Evolutionary conservation across 225 moss, liverwort and hornwort genomes (phyloP).

Genomic region (Bryum argenteum): DNA sequence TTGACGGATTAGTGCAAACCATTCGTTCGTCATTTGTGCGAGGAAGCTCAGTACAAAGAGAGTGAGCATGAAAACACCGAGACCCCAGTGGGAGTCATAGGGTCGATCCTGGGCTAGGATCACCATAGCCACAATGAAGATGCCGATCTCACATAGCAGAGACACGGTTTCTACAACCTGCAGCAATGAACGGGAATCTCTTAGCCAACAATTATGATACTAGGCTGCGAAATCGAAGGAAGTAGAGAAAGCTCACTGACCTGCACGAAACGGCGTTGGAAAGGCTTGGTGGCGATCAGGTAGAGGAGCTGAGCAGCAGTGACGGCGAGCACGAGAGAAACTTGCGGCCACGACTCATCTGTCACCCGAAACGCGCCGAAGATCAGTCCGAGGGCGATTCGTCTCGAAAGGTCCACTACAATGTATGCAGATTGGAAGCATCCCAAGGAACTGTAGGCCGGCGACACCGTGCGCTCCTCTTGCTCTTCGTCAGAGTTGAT

Average conservation of each 20-base stretch:
- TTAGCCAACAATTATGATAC: no score
- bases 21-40: conserved; percentile 83
- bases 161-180: conserved; percentile 86
- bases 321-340: conserved; percentile 59
- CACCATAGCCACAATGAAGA: conserved; percentile 67
- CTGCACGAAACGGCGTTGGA: conserved; percentile 82
- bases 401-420: conserved; percentile 62
- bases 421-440: conserved; percentile 69
- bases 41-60: conserved; percentile 81
- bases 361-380: conserved; percentile 74
- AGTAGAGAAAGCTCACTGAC: neutral
- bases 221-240: no score
- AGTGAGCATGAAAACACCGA: conserved; percentile 64
- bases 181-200: conserved; percentile 15
- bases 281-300: conserved; percentile 71
- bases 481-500: conserved; percentile 65
- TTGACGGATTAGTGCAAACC: conserved; percentile 92
- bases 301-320: conserved; percentile 68
- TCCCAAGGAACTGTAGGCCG: conserved; percentile 47
- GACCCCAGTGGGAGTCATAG: conserved; percentile 50
- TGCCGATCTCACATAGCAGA: conserved; percentile 76
- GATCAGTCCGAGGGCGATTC: conserved; percentile 70
- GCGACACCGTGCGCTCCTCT: conserved; percentile 57
- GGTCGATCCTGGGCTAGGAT: conserved; percentile 56
- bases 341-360: conserved; percentile 79